Base-by-base conservation (phyloP, 345 rosid genomes). In the Salix purpurea region DNA sequence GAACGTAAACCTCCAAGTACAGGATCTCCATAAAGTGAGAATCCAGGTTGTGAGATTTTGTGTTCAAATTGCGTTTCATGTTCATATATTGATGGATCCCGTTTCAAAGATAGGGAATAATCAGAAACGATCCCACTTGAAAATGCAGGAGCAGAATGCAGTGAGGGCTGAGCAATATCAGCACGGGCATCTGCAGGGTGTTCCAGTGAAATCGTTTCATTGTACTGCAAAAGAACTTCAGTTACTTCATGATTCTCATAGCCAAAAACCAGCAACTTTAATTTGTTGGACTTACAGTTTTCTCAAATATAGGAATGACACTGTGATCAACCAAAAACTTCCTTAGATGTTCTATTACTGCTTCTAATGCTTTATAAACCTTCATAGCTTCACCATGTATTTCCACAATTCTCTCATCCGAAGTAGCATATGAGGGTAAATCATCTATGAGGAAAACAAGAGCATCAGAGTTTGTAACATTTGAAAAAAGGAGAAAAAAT, bases 251-350 rank as follows among this genome's bases (percentile, higher is more conserved):
- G 15, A 74, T 65, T 46, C 37, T 50, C n/a, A 61, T 5, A 48
- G 23, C 12, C 46, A 36, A 24, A 61, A 61, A 1, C 56, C 46
- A 58, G 30, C 11, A 67, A 58, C 14, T 32, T 75, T 26, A 6
- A 60, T 40, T 42, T 58, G 28, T n/a, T 12, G 21, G 52, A 76
- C 87, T 72, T 77, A 85, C 87, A 54, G n/a, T 68, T 77, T 74
- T 77, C 83, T 85, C 87, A 79, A 85, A 85, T 34, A 85, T n/a
- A 69, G 85, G 87, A 75, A 85, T 46, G 40, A 82, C 76, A 18
- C 77, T 80, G 4, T 79, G 81, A 77, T 82, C 85, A 54, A 85
- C 87, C 71, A 85, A 71, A 70, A 85, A 82, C 81, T 79, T 85
- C 73, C 87, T 79, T 15, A 82, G 75, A 19, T 79, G 83, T 71